These are phyloP conservation scores for Xylaria intraflava DNA, from an alignment of 495 filamentous ascomycete species.

Conservation along the genomic window DNA sequence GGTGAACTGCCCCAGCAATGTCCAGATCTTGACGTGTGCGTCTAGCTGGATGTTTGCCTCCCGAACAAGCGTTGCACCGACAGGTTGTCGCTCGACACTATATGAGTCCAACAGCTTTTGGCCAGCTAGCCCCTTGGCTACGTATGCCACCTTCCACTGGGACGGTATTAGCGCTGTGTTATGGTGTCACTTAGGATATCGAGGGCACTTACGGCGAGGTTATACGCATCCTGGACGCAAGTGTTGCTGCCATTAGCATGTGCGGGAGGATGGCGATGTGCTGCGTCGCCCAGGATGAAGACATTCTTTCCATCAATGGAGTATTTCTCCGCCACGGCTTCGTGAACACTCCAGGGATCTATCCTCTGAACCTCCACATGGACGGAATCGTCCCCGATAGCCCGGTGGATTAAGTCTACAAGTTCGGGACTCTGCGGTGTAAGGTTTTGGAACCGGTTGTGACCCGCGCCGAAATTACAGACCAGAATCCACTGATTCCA, in stretches of 20 bases:
- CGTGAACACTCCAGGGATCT: constrained; percentile 48
- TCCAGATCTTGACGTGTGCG: constrained; percentile 37
- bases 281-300: constrained; percentile 49
- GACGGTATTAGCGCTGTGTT: not conserved
- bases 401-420: constrained; percentile 29
- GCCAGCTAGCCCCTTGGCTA: constrained; percentile 34
- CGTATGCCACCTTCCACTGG: constrained; percentile 48
- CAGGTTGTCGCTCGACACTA: constrained; percentile 44
- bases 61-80: constrained; percentile 39
- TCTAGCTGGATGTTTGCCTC: constrained; percentile 46
- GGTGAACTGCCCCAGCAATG: constrained; percentile 38
- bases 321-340: constrained; percentile 41
- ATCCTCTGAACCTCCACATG: constrained; percentile 38
- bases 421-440: constrained; percentile 36
- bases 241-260: constrained; percentile 50
- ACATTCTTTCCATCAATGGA: constrained; percentile 11
- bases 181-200: not conserved
- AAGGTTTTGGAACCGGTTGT: constrained; percentile 20
- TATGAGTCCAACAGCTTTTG: constrained; percentile 43
- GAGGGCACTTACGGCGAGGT: constrained; percentile 33
- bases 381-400: constrained; percentile 44
- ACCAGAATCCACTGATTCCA: constrained; percentile 55
- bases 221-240: constrained; percentile 50
- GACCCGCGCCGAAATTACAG: constrained; percentile 34
- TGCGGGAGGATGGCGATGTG: constrained; percentile 47